phyloP scores from a whole-genome alignment of 257 asterid species.

The Anisodus tanguticus region DNA sequence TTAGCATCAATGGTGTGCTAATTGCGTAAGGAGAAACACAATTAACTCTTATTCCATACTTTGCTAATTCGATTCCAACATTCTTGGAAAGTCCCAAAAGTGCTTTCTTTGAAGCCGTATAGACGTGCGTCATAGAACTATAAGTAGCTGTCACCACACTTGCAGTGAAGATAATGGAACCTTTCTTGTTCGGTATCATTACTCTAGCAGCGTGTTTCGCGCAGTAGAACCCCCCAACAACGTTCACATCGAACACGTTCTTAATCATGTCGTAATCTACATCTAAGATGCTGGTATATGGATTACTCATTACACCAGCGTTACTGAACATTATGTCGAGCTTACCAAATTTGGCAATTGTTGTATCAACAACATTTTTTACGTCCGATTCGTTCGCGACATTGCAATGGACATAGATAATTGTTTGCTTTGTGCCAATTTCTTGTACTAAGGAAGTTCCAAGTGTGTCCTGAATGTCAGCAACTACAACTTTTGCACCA shows the following conservation, averaged over 20 bases:
- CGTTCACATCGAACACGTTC: background rate
- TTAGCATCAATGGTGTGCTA: background rate
- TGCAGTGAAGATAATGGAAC: constrained; percentile 11
- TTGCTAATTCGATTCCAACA: background rate
- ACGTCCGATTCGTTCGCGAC: constrained; percentile 21
- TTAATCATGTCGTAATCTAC: background rate
- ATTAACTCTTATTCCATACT: background rate
- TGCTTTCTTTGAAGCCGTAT: background rate
- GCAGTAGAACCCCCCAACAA: background rate
- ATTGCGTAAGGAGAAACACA: background rate
- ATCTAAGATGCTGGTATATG: background rate
- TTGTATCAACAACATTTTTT: background rate
- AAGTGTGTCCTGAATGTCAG: background rate
- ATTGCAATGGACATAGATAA: background rate
- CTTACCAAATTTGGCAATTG: constrained; percentile 15
- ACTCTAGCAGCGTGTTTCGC: constrained; percentile 29
- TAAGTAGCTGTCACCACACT: background rate
- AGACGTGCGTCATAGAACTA: background rate
- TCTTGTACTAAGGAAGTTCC: background rate
- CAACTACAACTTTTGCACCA: background rate
- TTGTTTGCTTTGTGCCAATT: background rate
- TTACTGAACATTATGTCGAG: constrained; percentile 32
- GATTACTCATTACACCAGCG: background rate
- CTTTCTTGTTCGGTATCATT: constrained; percentile 30
- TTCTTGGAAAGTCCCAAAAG: background rate